These are phyloP conservation scores for Rosa multiflora DNA, from an alignment of 306 rosid species.

Conservation along the genomic window DNA sequence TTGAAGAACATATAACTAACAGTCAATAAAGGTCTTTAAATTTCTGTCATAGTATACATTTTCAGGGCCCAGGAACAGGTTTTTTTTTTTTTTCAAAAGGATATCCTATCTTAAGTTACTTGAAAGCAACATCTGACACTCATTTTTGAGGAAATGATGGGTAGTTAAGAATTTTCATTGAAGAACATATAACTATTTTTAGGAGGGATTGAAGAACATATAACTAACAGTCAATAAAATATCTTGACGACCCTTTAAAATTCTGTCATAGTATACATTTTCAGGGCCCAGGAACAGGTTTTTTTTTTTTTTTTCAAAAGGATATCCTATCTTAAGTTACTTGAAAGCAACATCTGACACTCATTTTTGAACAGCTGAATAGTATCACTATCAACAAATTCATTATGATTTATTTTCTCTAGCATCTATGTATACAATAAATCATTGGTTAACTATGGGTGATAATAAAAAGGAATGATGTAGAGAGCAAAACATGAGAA, in stretches of 20 bases:
- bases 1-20: no score
- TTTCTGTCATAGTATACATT: no score
- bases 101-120: no score
- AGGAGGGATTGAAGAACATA: neutral
- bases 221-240: neutral
- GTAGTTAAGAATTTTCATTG: neutral
- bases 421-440: neutral
- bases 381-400: neutral
- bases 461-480: neutral
- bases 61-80: no score
- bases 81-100: no score
- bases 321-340: neutral
- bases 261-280: neutral
- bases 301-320: neutral
- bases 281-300: neutral
- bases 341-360: neutral
- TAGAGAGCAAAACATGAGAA: neutral
- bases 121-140: no score
- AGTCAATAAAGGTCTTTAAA: no score
- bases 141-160: neutral
- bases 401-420: neutral
- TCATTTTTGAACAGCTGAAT: neutral
- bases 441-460: neutral
- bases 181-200: neutral
- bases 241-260: neutral